These are phyloP conservation scores for Darksidea phi DNA, from an alignment of 495 filamentous ascomycete species.

Conservation along the genomic window DNA sequence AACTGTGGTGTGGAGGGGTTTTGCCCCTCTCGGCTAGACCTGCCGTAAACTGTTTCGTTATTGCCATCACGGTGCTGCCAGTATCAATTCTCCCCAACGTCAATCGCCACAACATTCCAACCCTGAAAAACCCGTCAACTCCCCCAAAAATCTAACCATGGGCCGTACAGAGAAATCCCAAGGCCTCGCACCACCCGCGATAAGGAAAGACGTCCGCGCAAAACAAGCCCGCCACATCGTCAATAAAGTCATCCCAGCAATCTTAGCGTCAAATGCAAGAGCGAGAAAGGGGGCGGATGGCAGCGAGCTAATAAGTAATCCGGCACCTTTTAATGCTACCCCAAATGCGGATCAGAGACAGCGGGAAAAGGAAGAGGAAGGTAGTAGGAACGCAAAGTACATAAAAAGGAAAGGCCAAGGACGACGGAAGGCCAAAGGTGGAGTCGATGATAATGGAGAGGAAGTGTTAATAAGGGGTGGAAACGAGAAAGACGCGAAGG, in stretches of 20 bases:
- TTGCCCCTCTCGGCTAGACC: slow-evolving; percentile 8
- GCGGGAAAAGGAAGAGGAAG: not conserved
- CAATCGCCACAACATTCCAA: not conserved
- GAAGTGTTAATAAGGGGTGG: not conserved
- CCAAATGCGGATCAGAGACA: not conserved
- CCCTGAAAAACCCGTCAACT: no score
- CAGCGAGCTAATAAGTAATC: slow-evolving; percentile 51
- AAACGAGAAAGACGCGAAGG: not conserved
- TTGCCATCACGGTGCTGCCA: not conserved
- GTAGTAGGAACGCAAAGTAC: slow-evolving; percentile 2
- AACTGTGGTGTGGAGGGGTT: no score
- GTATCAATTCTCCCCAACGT: not conserved
- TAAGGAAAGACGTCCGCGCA: slow-evolving; percentile 45
- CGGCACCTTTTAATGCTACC: slow-evolving; percentile 1
- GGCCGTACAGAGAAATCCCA: slow-evolving; percentile 31
- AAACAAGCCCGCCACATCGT: slow-evolving; percentile 53
- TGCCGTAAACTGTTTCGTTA: not conserved
- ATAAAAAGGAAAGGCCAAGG: slow-evolving; percentile 29
- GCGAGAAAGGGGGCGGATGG: slow-evolving; percentile 51
- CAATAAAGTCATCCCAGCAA: slow-evolving; percentile 52
- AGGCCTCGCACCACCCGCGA: slow-evolving; percentile 28
- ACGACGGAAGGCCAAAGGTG: slow-evolving; percentile 24
- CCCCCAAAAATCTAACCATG: slow-evolving; percentile 20
- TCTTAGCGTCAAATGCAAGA: slow-evolving; percentile 50
- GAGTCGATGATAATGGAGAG: not conserved